Evolutionary conservation across 2,329 filamentous ascomycete genomes (phyloP).

Genomic region (Fusarium vanettenii): DNA sequence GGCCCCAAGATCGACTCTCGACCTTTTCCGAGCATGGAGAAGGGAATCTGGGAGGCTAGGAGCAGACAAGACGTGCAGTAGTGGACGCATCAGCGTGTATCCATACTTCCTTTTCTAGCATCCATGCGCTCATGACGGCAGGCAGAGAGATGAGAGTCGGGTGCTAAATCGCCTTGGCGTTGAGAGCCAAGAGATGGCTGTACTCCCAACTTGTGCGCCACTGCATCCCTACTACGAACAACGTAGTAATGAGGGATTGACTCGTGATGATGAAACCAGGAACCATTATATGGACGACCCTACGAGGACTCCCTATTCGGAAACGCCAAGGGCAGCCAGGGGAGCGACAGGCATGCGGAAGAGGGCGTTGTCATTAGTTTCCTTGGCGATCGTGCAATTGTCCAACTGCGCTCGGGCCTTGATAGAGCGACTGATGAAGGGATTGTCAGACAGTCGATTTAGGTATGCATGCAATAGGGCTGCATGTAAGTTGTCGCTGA

Average conservation of each 20-base stretch:
- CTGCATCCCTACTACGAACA: neutral
- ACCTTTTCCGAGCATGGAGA: neutral
- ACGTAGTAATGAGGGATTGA: neutral
- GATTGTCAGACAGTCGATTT: neutral
- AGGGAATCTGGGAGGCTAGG: neutral
- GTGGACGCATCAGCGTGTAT: neutral
- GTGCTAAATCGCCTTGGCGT: neutral
- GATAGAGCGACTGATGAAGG: neutral
- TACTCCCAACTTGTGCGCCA: neutral
- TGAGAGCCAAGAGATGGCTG: neutral
- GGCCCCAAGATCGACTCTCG: neutral
- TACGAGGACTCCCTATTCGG: neutral
- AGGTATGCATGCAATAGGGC: neutral
- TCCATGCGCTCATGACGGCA: neutral
- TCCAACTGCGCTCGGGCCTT: neutral
- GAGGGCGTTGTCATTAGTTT: neutral
- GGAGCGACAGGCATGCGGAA: neutral
- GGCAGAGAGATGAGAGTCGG: neutral
- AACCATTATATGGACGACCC: neutral
- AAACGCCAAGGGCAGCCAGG: neutral
- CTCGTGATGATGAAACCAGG: neutral
- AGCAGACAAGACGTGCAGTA: conserved; percentile 4
- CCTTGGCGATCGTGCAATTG: neutral
- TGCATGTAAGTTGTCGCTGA: neutral
- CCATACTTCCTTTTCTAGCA: neutral